Percentiles rank a stretch among this genome's conserved stretches.
Conservation (phyloP, 2,329 filamentous ascomycete species). For the Arthrobotrys entomopaga region DNA sequence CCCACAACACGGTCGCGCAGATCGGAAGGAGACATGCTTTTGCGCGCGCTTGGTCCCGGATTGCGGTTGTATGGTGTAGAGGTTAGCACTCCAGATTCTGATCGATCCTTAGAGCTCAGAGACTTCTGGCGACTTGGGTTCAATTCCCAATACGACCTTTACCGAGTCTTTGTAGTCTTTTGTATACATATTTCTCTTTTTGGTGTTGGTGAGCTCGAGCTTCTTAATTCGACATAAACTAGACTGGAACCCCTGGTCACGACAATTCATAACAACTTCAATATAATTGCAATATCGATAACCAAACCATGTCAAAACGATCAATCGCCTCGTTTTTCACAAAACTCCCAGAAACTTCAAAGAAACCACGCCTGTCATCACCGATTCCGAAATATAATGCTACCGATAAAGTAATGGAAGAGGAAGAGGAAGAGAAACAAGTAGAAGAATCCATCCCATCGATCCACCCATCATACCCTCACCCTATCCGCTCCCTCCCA, state of each 20-base stretch:
- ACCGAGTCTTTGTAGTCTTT: not conserved
- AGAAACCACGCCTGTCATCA: slow-evolving; percentile 22
- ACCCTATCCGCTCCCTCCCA: slow-evolving; percentile 33
- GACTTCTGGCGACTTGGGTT: slow-evolving; percentile 53
- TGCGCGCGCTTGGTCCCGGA: no score
- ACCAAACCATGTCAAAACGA: slow-evolving; percentile 40
- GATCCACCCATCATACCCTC: slow-evolving; percentile 36
- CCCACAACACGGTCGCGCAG: no score
- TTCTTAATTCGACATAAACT: no score
- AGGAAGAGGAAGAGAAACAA: no score
- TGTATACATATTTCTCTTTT: no score
- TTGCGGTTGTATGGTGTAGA: slow-evolving; percentile 51
- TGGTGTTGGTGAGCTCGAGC: no score
- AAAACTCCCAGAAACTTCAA: slow-evolving; percentile 21
- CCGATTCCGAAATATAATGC: slow-evolving; percentile 1
- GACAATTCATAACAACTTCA: no score
- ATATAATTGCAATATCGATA: not conserved
- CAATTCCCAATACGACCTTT: slow-evolving; percentile 54
- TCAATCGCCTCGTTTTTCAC: slow-evolving; percentile 47
- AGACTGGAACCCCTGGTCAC: no score
- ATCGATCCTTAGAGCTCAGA: no score
- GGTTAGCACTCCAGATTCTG: slow-evolving; percentile 55
- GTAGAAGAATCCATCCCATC: slow-evolving; percentile 7
- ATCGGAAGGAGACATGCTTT: no score
- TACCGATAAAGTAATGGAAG: no score